Conservation (phyloP, 1,284 basidiomycete species). For the Kwoniella shivajii region DNA sequence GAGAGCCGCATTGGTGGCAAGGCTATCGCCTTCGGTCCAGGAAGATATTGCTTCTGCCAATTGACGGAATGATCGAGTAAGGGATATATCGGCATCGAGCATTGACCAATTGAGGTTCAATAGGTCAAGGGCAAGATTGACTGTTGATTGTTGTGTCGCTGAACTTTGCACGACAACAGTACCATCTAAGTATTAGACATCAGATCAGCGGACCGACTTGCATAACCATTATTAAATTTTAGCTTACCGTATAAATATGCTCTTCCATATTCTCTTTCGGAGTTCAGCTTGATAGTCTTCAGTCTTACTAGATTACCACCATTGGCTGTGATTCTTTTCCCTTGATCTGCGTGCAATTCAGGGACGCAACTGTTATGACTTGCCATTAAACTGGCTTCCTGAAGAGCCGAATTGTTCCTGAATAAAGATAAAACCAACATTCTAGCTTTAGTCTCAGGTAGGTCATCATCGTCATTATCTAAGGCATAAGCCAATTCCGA, state of each 20-base stretch:
- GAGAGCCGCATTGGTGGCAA: slow-evolving; percentile 63
- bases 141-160: slow-evolving; percentile 50
- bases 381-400: slow-evolving; percentile 35
- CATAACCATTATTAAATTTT: neutral
- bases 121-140: slow-evolving; percentile 50
- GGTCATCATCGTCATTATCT: slow-evolving; percentile 28
- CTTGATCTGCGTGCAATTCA: slow-evolving; percentile 41
- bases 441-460: slow-evolving; percentile 35
- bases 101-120: slow-evolving; percentile 69
- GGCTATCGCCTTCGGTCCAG: slow-evolving; percentile 64
- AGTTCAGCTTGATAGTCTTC: slow-evolving; percentile 63
- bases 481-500: slow-evolving; percentile 37
- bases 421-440: slow-evolving; percentile 42
- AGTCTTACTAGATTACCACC: slow-evolving; percentile 55
- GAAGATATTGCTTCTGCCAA: slow-evolving; percentile 68
- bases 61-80: slow-evolving; percentile 77
- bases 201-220: neutral
- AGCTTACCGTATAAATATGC: slow-evolving; percentile 67
- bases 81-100: slow-evolving; percentile 71
- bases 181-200: slow-evolving; percentile 24
- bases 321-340: slow-evolving; percentile 25
- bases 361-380: slow-evolving; percentile 41
- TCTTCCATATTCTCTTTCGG: slow-evolving; percentile 77
- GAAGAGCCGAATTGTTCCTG: slow-evolving; percentile 43
- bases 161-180: slow-evolving; percentile 39